phyloP scores from a whole-genome alignment of 2,329 filamentous ascomycete genomes.

The Fusarium albidum region DNA sequence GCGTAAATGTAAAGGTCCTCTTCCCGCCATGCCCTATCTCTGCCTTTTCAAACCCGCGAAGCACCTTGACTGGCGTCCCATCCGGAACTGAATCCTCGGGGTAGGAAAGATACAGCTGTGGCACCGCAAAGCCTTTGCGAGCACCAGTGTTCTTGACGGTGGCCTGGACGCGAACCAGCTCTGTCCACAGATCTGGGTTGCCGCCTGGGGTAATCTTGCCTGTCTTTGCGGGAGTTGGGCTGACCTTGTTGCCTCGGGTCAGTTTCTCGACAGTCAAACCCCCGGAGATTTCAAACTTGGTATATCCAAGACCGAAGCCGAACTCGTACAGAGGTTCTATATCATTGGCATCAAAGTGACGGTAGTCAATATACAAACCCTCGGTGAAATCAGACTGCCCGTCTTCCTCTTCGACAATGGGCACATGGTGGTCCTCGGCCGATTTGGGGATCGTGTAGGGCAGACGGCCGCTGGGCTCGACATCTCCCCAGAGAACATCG shows the following conservation, averaged over 20 bases:
- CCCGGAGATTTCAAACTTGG: constrained; percentile 50
- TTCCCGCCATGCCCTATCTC: not conserved
- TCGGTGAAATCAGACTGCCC: constrained; percentile 54
- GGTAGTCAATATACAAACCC: constrained; percentile 63
- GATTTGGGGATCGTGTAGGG: constrained; percentile 70
- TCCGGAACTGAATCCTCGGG: constrained; percentile 64
- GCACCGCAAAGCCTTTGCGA: constrained; percentile 55
- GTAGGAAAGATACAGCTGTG: constrained; percentile 54
- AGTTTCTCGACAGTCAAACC: no score
- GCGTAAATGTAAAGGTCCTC: not conserved
- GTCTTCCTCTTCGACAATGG: not conserved
- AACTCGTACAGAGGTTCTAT: constrained; percentile 63
- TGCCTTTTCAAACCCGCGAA: constrained; percentile 54
- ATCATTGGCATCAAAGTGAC: constrained; percentile 58
- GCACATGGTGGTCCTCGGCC: not conserved
- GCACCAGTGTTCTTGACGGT: constrained; percentile 53
- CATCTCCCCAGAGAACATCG: constrained; percentile 71
- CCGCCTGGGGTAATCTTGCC: constrained; percentile 53
- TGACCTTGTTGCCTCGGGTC: constrained; percentile 21
- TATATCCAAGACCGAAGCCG: constrained; percentile 66
- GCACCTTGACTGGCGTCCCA: no score
- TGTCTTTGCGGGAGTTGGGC: constrained; percentile 39
- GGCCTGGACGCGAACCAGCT: constrained; percentile 49
- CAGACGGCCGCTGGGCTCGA: constrained; percentile 72
- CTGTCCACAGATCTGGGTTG: constrained; percentile 57